A percentile compares a stretch with the other conserved stretches of the same genome.
These are phyloP conservation scores for Aspergillus sp. DNA, from an alignment of 2,329 filamentous ascomycete species.

Conservation along the genomic window DNA sequence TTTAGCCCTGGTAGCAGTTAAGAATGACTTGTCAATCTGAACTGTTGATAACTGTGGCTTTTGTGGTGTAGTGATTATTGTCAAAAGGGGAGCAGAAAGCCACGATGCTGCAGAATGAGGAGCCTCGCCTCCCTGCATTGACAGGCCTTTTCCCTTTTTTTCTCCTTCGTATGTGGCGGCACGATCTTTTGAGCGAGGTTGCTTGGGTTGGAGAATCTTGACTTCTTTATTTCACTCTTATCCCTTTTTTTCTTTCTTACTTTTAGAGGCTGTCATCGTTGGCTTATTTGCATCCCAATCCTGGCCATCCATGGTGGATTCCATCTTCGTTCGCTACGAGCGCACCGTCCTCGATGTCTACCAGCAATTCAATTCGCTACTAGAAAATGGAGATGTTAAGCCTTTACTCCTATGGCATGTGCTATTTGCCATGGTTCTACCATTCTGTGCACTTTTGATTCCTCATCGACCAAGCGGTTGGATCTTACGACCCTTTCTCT, in stretches of 20 bases:
- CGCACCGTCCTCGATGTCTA: conserved; percentile 26
- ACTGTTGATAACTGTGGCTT: too few relatives aligned
- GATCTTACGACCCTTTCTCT: conserved; percentile 47
- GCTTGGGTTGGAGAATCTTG: not conserved
- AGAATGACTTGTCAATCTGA: not conserved
- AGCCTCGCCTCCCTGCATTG: too few relatives aligned
- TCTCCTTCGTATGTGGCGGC: not conserved
- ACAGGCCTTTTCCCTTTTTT: not conserved
- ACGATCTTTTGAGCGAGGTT: not conserved
- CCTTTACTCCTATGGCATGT: conserved; percentile 39
- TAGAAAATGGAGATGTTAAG: conserved; percentile 30
- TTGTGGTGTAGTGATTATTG: not conserved
- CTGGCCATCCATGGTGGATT: conserved; percentile 25
- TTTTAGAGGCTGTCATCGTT: not conserved
- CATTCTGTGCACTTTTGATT: conserved; percentile 53
- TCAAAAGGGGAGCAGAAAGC: not conserved
- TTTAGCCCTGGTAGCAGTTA: not conserved
- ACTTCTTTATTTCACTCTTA: not conserved
- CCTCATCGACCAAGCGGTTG: conserved; percentile 42
- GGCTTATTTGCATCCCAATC: not conserved
- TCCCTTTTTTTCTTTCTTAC: too few relatives aligned
- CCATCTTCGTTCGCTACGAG: conserved; percentile 25
- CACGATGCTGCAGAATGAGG: not conserved
- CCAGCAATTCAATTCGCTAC: conserved; percentile 22
- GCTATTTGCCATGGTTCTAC: conserved; percentile 29